phyloP scores from a whole-genome alignment of 1,139 yeast genomes.

The Pichia sp. region DNA sequence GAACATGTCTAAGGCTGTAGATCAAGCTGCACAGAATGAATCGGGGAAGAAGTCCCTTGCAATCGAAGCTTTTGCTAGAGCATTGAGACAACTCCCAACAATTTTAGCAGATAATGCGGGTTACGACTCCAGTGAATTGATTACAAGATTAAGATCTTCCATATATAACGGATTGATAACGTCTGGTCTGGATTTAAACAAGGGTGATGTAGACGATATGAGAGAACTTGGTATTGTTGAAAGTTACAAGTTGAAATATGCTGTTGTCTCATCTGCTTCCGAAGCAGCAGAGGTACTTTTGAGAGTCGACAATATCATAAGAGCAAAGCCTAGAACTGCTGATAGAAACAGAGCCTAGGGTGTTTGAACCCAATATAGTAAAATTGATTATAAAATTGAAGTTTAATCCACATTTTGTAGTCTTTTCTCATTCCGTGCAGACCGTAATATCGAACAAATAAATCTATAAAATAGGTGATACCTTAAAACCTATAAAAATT shows the following conservation, averaged over 20 bases:
- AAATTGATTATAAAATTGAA: too few species aligned
- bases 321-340: constrained; percentile 97
- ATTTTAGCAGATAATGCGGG: constrained; percentile 97
- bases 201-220: constrained; percentile 88
- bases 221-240: constrained; percentile 90
- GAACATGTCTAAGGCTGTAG: constrained; percentile 98
- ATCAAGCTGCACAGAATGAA: constrained; percentile 88
- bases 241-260: constrained; percentile 83
- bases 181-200: constrained; percentile 82
- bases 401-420: neutral
- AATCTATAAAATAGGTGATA: neutral
- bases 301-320: constrained; percentile 91
- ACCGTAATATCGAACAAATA: too few species aligned
- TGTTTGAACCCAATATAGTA: neutral
- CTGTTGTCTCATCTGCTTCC: constrained; percentile 93
- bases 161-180: constrained; percentile 90
- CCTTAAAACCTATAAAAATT: neutral
- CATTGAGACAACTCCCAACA: constrained; percentile 91
- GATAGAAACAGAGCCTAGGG: constrained; percentile 53
- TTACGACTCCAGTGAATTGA: constrained; percentile 87
- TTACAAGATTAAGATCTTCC: constrained; percentile 85
- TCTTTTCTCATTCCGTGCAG: too few species aligned
- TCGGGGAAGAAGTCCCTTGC: constrained; percentile 94
- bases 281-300: constrained; percentile 96
- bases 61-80: constrained; percentile 89